Percentiles rank a stretch among this genome's conserved stretches.
These are phyloP conservation scores for Patellifolia procumbens DNA, from an alignment of 179 eudicot genomes.

Conservation along the genomic window DNA sequence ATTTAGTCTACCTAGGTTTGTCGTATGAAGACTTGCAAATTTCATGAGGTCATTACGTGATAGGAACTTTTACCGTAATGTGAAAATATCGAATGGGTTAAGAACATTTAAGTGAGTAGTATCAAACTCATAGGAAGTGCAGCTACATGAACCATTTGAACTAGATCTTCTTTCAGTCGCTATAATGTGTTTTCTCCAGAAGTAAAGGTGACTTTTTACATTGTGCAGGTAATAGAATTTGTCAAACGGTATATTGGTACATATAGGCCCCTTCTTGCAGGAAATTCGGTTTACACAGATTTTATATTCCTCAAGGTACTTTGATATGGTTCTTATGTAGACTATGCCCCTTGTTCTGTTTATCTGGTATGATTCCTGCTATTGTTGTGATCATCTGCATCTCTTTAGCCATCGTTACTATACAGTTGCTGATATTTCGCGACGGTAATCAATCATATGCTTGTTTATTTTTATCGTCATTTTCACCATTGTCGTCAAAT, in stretches of 20 bases:
- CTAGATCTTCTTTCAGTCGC: background rate
- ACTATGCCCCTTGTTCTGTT: background rate
- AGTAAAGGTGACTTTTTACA: background rate
- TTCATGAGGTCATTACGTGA: background rate
- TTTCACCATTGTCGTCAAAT: background rate
- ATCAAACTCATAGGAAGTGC: background rate
- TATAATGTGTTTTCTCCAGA: background rate
- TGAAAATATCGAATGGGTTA: background rate
- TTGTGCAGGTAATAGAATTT: slow-evolving; percentile 69
- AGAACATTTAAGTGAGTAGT: background rate
- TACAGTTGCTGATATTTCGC: background rate
- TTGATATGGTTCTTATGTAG: background rate
- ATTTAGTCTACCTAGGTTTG: background rate
- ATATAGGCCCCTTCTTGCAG: slow-evolving; percentile 69
- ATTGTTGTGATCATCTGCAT: background rate
- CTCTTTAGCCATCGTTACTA: background rate
- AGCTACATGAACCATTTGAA: background rate
- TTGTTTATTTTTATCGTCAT: background rate
- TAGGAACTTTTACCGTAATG: background rate
- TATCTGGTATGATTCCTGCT: background rate
- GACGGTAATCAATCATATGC: background rate
- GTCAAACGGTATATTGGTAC: slow-evolving; percentile 61
- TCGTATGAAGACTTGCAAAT: background rate
- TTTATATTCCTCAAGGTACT: slow-evolving; percentile 69
- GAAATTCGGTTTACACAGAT: slow-evolving; percentile 77